These are phyloP conservation scores for Blastobotrys proliferans DNA, from an alignment of 1,139 yeast genomes.

Conservation along the genomic window DNA sequence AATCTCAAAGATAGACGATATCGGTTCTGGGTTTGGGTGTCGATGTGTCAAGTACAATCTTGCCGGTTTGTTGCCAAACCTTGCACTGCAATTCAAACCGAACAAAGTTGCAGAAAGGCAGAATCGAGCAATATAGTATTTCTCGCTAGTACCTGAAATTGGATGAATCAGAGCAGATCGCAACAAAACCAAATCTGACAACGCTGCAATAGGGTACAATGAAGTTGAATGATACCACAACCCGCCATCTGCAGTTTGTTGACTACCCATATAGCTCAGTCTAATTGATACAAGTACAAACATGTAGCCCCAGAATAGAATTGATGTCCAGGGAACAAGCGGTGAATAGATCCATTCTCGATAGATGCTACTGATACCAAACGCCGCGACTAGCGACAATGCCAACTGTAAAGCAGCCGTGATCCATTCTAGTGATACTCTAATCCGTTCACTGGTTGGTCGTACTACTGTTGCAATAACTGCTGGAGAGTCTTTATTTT, in stretches of 20 bases:
- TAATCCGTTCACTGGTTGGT: conserved; percentile 25
- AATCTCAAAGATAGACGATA: conserved; percentile 55
- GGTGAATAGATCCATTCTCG: conserved; percentile 39
- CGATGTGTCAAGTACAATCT: conserved; percentile 39
- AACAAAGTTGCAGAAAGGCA: conserved; percentile 43
- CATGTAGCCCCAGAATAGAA: conserved; percentile 56
- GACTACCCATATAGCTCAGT: conserved; percentile 42
- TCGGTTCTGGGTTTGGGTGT: conserved; percentile 72
- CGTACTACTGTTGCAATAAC: conserved; percentile 20
- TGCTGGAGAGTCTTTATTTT: conserved; percentile 11
- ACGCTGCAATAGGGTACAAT: conserved; percentile 51
- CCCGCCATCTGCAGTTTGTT: conserved; percentile 32
- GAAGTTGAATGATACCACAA: conserved; percentile 67
- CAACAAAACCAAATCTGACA: conserved; percentile 52
- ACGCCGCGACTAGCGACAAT: conserved; percentile 33
- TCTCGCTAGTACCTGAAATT: conserved; percentile 30
- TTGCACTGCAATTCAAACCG: conserved; percentile 53
- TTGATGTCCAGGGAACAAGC: conserved; percentile 38
- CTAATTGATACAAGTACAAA: conserved; percentile 49
- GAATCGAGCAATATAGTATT: conserved; percentile 33
- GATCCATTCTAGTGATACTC: conserved; percentile 27
- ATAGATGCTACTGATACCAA: conserved; percentile 37
- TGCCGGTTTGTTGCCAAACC: conserved; percentile 48
- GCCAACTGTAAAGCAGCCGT: conserved; percentile 22
- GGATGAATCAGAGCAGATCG: conserved; percentile 62